Evolutionary conservation across 2,329 filamentous ascomycete species (phyloP), one percentile per base, ranked within the genome.

Genomic region (Dryadomyces sulphureus): DNA sequence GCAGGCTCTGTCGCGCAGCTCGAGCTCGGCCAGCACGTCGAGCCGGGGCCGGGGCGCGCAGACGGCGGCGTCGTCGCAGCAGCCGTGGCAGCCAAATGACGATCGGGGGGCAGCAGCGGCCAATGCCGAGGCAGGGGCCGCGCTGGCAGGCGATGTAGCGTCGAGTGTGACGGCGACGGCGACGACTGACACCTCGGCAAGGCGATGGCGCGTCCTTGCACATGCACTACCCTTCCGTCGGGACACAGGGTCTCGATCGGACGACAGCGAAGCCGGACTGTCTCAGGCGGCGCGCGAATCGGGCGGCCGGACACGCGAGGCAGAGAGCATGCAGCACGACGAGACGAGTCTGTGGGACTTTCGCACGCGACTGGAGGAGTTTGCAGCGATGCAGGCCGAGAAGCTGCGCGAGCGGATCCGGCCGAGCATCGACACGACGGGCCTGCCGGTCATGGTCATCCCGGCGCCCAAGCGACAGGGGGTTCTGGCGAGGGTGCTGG

Each of bases 391-490:
- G 7, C 75, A 80, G 50, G 77, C 75, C 1, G 77, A 81, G 51
- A 72, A 67, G 55, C 58, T 80, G 6, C 65, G 75, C 9, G 76
- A 80, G 46, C 69, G 64, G 48, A 66, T 77, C 41, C 65, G 70
- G 11, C 69, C 75, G 9, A 69, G 68, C 0, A 65, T 69, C 0
- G 69, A 74, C 52, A 74, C 69, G 2, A 70, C 72, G 19, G 70
- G 67, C 49, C 60, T 81, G 17, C 75, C 76, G 1, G 68, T 77
- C 1, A 75, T 67, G 17, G 69, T 79, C 7, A 79, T 81, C 14
- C 77, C 77, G 3, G 75, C 77, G 1, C 77, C 77, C 17, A 67
- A 70, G 32, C 67, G 77, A n/a, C 64, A 68, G 48, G 74, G 75
- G 5, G 68, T 73, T 41, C 57, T 79, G 4, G 69, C 70, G n/a